These are phyloP conservation scores for Prunus dulcis DNA, from an alignment of 306 rosid species.

Conservation along the genomic window DNA sequence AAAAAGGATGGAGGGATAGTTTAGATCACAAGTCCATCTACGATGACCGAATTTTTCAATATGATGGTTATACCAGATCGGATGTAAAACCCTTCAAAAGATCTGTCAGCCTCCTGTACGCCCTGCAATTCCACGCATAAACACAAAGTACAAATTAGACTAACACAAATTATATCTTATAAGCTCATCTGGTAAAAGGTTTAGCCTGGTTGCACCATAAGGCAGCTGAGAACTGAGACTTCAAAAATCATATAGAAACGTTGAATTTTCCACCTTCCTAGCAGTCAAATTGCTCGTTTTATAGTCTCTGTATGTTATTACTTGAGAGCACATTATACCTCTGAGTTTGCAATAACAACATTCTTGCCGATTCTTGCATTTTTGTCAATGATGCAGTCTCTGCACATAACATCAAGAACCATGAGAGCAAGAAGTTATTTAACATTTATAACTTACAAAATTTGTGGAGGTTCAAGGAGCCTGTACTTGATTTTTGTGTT, in stretches of 20 bases:
- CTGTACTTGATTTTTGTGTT: conserved; percentile 71
- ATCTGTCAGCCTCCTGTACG: conserved; percentile 84
- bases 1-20: conserved; percentile 2
- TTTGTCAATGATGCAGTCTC: conserved; percentile 90
- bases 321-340: conserved; percentile 32
- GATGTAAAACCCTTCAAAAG: conserved; percentile 85
- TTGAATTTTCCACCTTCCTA: no score
- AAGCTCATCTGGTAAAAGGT: background rate
- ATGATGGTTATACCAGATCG: conserved; percentile 74
- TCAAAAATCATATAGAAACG: background rate
- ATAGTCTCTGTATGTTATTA: no score
- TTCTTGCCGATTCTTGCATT: conserved; percentile 88
- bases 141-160: background rate
- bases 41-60: conserved; percentile 62
- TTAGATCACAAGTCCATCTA: conserved; percentile 62
- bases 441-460: background rate
- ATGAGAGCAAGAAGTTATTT: background rate
- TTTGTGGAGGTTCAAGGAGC: conserved; percentile 3
- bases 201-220: no score
- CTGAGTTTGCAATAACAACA: conserved; percentile 68
- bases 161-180: background rate
- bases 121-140: conserved; percentile 50
- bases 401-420: conserved; percentile 37
- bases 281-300: no score
- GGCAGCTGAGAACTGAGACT: no score